A percentile compares a stretch with the other conserved stretches of the same genome.
Conservation (phyloP, 768 basidiomycete species). For the Tulasnella sp. region DNA sequence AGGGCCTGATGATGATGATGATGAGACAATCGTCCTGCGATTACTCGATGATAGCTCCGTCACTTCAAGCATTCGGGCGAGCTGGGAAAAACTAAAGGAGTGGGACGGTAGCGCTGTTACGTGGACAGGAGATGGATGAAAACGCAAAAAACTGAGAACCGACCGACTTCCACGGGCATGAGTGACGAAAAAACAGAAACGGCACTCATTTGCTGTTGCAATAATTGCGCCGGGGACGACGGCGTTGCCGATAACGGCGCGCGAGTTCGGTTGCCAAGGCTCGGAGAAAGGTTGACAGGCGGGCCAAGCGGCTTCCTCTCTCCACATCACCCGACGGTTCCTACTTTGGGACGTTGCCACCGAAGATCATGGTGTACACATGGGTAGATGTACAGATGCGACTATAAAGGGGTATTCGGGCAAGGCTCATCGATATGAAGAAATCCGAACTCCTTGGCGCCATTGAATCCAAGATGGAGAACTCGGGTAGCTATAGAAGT, state of each 20-base stretch:
- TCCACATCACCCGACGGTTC: background rate
- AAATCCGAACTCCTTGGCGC: background rate
- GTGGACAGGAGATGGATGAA: background rate
- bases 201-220: background rate
- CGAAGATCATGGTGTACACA: too few species aligned
- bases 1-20: background rate
- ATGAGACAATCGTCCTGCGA: background rate
- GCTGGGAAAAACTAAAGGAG: background rate
- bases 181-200: background rate
- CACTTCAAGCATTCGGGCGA: background rate
- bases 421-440: background rate
- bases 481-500: background rate
- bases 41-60: background rate
- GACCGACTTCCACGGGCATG: background rate
- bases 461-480: background rate
- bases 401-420: background rate
- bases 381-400: background rate
- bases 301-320: background rate
- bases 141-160: background rate
- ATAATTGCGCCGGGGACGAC: background rate
- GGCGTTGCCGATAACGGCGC: background rate
- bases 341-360: background rate
- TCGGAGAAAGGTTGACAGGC: background rate
- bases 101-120: background rate
- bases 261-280: background rate